Conservation (phyloP, 371 early-diverging fungal species). For the Mucor circinelloides region DNA sequence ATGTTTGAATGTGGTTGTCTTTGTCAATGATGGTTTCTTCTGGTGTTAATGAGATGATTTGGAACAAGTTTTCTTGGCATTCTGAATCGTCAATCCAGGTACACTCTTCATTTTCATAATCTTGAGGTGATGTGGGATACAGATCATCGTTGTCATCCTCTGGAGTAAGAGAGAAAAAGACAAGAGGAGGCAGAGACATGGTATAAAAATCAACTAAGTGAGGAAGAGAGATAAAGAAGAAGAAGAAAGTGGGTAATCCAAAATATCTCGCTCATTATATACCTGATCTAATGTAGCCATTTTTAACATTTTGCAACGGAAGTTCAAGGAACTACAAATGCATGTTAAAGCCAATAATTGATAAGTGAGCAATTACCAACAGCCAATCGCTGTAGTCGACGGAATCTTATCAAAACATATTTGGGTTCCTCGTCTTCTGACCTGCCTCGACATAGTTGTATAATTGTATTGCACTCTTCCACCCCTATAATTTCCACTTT, state of each 20-base stretch:
- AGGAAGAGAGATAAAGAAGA: not conserved
- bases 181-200: conserved; percentile 4
- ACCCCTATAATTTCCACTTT: not conserved
- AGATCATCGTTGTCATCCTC: conserved; percentile 13
- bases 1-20: conserved; percentile 39
- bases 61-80: conserved; percentile 45
- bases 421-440: not conserved
- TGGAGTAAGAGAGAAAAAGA: conserved; percentile 27
- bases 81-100: conserved; percentile 44
- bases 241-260: conserved; percentile 1
- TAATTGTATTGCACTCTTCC: not conserved
- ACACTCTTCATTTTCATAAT: conserved; percentile 10
- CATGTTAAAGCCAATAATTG: conserved; percentile 15
- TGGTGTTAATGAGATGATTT: conserved; percentile 39
- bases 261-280: conserved; percentile 9
- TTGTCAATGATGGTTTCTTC: conserved; percentile 43
- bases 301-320: conserved; percentile 12
- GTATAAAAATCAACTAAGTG: not conserved
- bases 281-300: conserved; percentile 14
- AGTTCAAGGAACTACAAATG: conserved; percentile 27
- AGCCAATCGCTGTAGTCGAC: conserved; percentile 14
- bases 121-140: conserved; percentile 3
- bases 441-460: not conserved
- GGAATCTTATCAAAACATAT: conserved; percentile 22
- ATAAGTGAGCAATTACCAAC: conserved; percentile 19